Evolutionary conservation across 345 rosid genomes (phyloP).

Genomic region (Salix purpurea): DNA sequence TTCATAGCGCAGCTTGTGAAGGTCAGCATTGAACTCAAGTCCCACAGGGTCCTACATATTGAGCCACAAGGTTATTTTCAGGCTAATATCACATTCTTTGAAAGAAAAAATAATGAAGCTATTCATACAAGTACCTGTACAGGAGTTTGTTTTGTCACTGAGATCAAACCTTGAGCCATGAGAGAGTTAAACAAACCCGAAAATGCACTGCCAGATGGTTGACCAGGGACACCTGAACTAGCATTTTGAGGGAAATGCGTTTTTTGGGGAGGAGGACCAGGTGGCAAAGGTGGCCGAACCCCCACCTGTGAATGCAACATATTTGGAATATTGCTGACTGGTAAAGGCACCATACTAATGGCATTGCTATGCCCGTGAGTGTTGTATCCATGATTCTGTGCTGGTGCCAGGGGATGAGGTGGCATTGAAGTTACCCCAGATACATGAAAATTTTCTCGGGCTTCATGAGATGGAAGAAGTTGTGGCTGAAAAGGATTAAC

Average conservation of each 20-base stretch:
- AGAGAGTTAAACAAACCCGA: slow-evolving; percentile 83
- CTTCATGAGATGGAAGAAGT: slow-evolving; percentile 35
- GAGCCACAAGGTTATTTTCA: slow-evolving; percentile 28
- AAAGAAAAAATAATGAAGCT: not conserved
- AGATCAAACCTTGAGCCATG: slow-evolving; percentile 88
- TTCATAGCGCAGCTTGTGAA: slow-evolving; percentile 76
- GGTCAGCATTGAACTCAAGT: slow-evolving; percentile 73
- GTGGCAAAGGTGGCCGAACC: slow-evolving; percentile 56
- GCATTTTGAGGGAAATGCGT: slow-evolving; percentile 43
- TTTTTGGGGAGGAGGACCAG: slow-evolving; percentile 50
- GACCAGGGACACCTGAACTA: slow-evolving; percentile 40
- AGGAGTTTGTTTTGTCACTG: slow-evolving; percentile 54
- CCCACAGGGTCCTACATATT: slow-evolving; percentile 62
- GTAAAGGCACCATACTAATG: slow-evolving; percentile 38
- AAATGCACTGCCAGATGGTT: slow-evolving; percentile 50
- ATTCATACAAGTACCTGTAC: slow-evolving; percentile 58
- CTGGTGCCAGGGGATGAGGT: slow-evolving; percentile 37
- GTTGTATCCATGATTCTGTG: slow-evolving; percentile 43
- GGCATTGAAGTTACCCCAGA: slow-evolving; percentile 42
- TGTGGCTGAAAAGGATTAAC: slow-evolving; percentile 43
- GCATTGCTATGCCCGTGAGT: slow-evolving; percentile 39
- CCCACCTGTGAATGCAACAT: slow-evolving; percentile 37
- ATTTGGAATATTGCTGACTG: slow-evolving; percentile 37
- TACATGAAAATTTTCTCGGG: slow-evolving; percentile 34
- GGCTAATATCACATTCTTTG: slow-evolving; percentile 1